phyloP scores from a whole-genome alignment of 495 filamentous ascomycete genomes.

The Penicillium arizonense region DNA sequence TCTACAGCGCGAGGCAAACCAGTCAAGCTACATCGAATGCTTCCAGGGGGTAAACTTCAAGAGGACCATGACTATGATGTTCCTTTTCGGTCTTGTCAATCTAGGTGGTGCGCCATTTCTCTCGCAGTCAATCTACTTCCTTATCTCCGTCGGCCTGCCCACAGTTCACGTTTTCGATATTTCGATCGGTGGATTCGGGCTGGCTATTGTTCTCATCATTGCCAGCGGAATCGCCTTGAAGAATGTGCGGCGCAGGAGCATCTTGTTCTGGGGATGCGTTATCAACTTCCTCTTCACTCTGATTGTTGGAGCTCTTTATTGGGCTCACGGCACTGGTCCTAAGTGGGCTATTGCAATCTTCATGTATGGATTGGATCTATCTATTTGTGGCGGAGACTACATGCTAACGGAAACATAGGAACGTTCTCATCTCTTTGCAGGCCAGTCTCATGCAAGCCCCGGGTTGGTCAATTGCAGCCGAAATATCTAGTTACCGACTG shows the following conservation, averaged over 20 bases:
- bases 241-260: constrained; percentile 3
- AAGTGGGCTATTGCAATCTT: constrained; percentile 20
- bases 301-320: constrained; percentile 12
- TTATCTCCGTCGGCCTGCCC: constrained; percentile 24
- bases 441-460: constrained; percentile 9
- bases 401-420: constrained; percentile 4
- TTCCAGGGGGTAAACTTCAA: constrained; percentile 24
- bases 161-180: constrained; percentile 16
- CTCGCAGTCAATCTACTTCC: constrained; percentile 26
- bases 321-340: constrained; percentile 1
- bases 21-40: constrained; percentile 17
- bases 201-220: constrained; percentile 21
- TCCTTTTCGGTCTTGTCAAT: constrained; percentile 21
- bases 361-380: constrained; percentile 5
- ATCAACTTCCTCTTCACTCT: constrained; percentile 12
- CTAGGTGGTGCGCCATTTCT: constrained; percentile 21
- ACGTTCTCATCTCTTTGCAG: constrained; percentile 13
- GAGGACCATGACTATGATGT: constrained; percentile 24
- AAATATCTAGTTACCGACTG: constrained; percentile 14
- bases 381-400: background rate
- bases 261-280: constrained; percentile 7
- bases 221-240: constrained; percentile 5
- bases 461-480: constrained; percentile 16
- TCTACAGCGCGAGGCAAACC: constrained; percentile 6
- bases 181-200: constrained; percentile 24